Conservation (phyloP, 208 protist genomes). For the Leishmania guyanensis region DNA sequence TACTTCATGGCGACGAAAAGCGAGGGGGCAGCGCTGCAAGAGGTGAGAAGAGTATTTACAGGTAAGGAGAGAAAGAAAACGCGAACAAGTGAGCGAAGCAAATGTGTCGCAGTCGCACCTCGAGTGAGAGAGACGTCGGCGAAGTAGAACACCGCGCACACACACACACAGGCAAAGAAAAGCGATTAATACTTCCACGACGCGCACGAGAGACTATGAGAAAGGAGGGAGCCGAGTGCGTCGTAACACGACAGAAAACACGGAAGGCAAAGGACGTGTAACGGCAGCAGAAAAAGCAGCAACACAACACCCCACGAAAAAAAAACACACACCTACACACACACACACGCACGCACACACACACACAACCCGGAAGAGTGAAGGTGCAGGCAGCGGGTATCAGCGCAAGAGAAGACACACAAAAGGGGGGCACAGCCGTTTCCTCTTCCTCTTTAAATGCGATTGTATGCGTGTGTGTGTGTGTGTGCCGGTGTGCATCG, state of each 20-base stretch:
- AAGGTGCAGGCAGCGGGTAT: background rate
- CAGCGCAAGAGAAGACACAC: background rate
- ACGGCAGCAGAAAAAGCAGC: too few species aligned
- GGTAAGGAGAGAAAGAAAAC: background rate
- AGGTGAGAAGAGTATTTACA: background rate
- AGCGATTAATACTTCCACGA: background rate
- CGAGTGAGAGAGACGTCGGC: background rate
- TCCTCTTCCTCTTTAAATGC: background rate
- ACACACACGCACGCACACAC: background rate
- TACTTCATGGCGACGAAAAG: slow-evolving; percentile 26
- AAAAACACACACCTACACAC: background rate
- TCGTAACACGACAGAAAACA: background rate
- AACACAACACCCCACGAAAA: background rate
- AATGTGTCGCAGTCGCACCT: background rate
- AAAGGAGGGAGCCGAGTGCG: background rate
- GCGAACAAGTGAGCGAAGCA: background rate
- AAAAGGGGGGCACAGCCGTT: too few species aligned
- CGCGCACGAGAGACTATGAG: background rate
- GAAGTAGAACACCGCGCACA: background rate
- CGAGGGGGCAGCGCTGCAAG: background rate
- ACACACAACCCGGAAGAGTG: background rate
- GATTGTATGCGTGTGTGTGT: background rate
- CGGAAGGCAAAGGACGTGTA: background rate
- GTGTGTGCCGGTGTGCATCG: background rate
- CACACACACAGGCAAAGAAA: background rate